Evolutionary conservation across 306 rosid genomes (phyloP), one percentile per base, ranked within the genome.

Genomic region (Lathyrus aphaca): DNA sequence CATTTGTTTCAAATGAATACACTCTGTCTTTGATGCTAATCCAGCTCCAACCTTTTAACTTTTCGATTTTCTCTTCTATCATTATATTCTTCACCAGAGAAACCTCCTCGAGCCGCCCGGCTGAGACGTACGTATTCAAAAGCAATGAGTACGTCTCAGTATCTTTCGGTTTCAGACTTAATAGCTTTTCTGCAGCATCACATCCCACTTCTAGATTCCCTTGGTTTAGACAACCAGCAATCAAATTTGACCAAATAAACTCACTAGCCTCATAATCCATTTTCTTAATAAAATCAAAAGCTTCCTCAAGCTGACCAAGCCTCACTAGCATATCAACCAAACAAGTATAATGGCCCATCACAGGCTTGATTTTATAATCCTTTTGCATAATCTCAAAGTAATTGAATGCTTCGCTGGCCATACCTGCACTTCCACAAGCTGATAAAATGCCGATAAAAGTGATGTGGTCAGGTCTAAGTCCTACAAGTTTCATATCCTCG

Each of bases 391-490:
- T 75, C 80, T 88, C 83, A 62, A 90, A 90, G 79, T 85, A 87
- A 64, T 66, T 56, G 23, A 85, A 88, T 43, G 97, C 97, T 80
- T 90, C 92, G 50, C 68, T 51, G 44, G 84, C 86, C 96, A 86
- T 78, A 57, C 97, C 97, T 38, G 94, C 88, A 18, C 81, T 87
- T 71, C 96, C 74, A 74, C 96, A 94, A 27, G 97, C 98, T 2
- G 97, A 86, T 71, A 93, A 79, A 77, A 93, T 87, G 40, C 94
- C 92, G 10, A 93, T 97, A 82, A 88, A 93, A 65, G 98, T 93
- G 56, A 93, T 32, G 71, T 75, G 80, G 80, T 88, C 88, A 27
- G 97, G 98, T 51, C 68, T 82, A 48, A 90, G 84, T 58, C 96
- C 91, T 5, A 83, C 84, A 15, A 90, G 50, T 72, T 78, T 84